phyloP scores from a whole-genome alignment of 257 asterid genomes.

The Lavandula angustifolia region DNA sequence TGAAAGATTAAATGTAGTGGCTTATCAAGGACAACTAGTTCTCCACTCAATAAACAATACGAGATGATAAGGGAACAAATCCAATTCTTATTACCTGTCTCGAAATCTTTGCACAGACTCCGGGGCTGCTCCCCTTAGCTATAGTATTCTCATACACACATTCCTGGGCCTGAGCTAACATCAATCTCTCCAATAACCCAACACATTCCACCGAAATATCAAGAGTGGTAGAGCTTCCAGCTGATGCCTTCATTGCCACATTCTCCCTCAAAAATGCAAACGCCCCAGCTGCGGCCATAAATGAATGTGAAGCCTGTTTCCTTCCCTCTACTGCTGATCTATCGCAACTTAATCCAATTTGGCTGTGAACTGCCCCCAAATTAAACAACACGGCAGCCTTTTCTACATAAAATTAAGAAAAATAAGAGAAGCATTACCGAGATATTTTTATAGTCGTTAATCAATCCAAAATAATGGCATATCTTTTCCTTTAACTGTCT shows the following conservation, averaged over 20 bases:
- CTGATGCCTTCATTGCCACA: conserved; percentile 74
- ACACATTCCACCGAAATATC: conserved; percentile 83
- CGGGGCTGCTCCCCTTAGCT: conserved; percentile 88
- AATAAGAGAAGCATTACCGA: neutral
- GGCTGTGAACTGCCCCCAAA: conserved; percentile 92
- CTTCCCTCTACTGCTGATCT: conserved; percentile 94
- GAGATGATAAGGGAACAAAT: conserved; percentile 18
- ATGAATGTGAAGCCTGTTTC: conserved; percentile 89
- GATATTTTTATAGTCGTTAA: neutral
- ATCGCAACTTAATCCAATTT: conserved; percentile 78
- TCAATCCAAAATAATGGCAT: conserved; percentile 10
- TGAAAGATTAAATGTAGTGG: neutral
- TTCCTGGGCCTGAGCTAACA: conserved; percentile 98
- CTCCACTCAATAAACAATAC: conserved; percentile 9
- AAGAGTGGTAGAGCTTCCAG: conserved; percentile 71
- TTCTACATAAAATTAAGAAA: conserved; percentile 47
- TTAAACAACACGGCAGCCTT: conserved; percentile 92
- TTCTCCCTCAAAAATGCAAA: conserved; percentile 81
- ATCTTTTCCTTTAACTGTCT: neutral
- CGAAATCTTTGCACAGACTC: conserved; percentile 88
- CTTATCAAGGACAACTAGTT: neutral
- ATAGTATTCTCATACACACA: conserved; percentile 90
- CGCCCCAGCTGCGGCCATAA: conserved; percentile 91
- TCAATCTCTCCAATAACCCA: conserved; percentile 87
- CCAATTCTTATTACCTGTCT: conserved; percentile 62